These are phyloP conservation scores for Schoenoplectus tabernaemontani DNA, from an alignment of 202 grass and related monocot species.

Conservation along the genomic window DNA sequence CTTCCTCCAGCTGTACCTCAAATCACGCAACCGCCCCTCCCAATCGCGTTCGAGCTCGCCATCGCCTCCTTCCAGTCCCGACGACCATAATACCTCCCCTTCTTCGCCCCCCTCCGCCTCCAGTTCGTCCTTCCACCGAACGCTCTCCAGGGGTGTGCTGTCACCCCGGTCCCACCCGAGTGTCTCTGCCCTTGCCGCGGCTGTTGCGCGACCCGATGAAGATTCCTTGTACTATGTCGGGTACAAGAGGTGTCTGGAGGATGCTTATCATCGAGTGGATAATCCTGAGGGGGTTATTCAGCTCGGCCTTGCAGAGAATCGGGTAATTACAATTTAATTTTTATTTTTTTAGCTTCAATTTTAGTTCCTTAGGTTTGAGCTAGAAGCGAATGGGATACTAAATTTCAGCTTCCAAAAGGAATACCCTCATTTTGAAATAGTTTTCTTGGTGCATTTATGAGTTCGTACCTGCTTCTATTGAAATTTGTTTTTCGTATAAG, in stretches of 20 bases:
- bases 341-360: background rate
- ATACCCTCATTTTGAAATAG: background rate
- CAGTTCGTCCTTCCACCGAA: slow-evolving; percentile 28
- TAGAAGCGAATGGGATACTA: background rate
- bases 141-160: slow-evolving; percentile 47
- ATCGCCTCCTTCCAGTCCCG: slow-evolving; percentile 8
- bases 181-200: slow-evolving; percentile 40
- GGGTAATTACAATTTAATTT: slow-evolving; percentile 37
- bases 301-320: slow-evolving; percentile 86
- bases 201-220: slow-evolving; percentile 28
- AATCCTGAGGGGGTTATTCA: slow-evolving; percentile 73
- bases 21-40: slow-evolving; percentile 52
- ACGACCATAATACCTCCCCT: background rate
- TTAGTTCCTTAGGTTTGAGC: background rate
- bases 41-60: background rate
- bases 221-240: slow-evolving; percentile 82
- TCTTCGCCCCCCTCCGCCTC: background rate
- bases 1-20: slow-evolving; percentile 95
- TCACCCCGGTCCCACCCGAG: slow-evolving; percentile 29
- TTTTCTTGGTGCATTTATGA: background rate
- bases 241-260: slow-evolving; percentile 38
- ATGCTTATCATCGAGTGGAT: slow-evolving; percentile 37
- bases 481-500: background rate
- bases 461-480: background rate
- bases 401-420: background rate